Base-by-base conservation (phyloP, 768 basidiomycete genomes). In the Clathrus columnatus region DNA sequence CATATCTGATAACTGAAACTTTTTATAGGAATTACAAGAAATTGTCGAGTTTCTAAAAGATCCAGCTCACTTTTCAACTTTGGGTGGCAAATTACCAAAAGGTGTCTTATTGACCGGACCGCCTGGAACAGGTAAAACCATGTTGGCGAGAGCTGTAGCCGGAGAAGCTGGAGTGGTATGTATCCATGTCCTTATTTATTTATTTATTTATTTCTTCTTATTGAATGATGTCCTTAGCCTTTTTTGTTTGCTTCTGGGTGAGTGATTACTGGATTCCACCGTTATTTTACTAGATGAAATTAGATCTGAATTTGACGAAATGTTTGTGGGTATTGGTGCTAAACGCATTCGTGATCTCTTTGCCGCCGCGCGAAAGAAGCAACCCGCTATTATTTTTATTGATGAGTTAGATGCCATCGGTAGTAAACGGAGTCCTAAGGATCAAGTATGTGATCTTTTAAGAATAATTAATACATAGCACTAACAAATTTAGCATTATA, bases 351-450 rank as follows among this genome's bases (percentile, higher is more conserved):
- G 96, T 41, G 95, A 98, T 59, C 80, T 99, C 26, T 99, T 99
- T 62, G 83, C 89, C 5, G 84, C 90, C 5, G 96, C 96, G 21
- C 81, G 93, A 51, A 94, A 95, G 72, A 90, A 90, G 67, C 83
- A 94, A 58, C 94, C 96, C 5, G 87, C 96, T 16, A 98, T 99
- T 69, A 92, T 99, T 59, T 99, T 99, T 72, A 98, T 99, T 63
- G 93, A 97, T 63, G 93, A 97, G 65, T 73, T 97, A 28, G 93
- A 97, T 65, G 91, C 93, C 1, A 88, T 97, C 59, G 93, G 93
- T 49, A 84, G 88, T 18, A 93, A 91, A 69, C 84, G 93, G 45
- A 87, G 81, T 62, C 81, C 78, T 57, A 80, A 86, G 56, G 87
- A 91, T 60, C 85, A 92, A 69, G 54, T 48, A 69, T 29, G 54